Conservation (phyloP, 306 rosid genomes). For the Prunus mume region DNA sequence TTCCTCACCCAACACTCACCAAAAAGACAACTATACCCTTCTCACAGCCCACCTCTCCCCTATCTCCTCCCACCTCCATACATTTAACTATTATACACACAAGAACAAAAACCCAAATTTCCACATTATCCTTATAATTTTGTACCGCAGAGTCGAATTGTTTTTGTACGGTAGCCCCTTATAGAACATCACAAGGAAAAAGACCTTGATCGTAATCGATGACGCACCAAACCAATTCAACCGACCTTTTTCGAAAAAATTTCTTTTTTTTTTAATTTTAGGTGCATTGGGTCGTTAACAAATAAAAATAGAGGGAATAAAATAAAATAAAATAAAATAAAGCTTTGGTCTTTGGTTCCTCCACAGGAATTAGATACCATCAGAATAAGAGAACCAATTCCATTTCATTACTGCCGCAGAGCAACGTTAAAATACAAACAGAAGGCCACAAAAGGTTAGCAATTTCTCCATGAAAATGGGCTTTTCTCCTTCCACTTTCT, state of each 20-base stretch:
- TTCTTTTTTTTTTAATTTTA: background rate
- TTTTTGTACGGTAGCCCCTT: background rate
- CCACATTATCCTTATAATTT: background rate
- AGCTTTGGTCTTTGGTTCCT: background rate
- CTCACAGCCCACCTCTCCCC: background rate
- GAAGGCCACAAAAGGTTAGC: background rate
- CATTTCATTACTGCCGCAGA: background rate
- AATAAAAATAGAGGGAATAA: background rate
- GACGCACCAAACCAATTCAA: background rate
- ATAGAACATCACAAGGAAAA: background rate
- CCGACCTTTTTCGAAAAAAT: no score
- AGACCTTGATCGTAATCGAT: slow-evolving; percentile 12
- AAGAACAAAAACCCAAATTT: background rate
- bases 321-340: background rate
- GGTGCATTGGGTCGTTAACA: background rate
- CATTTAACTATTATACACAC: background rate
- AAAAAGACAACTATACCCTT: background rate
- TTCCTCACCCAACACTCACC: background rate
- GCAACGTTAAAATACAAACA: background rate
- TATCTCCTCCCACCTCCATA: background rate
- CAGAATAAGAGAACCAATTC: background rate
- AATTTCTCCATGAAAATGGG: background rate
- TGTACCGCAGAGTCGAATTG: no score
- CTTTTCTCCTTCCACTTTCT: background rate
- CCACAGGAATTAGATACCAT: background rate